These are phyloP conservation scores for Dactylellina leptospora DNA, from an alignment of 2,329 filamentous ascomycete genomes.

Conservation along the genomic window DNA sequence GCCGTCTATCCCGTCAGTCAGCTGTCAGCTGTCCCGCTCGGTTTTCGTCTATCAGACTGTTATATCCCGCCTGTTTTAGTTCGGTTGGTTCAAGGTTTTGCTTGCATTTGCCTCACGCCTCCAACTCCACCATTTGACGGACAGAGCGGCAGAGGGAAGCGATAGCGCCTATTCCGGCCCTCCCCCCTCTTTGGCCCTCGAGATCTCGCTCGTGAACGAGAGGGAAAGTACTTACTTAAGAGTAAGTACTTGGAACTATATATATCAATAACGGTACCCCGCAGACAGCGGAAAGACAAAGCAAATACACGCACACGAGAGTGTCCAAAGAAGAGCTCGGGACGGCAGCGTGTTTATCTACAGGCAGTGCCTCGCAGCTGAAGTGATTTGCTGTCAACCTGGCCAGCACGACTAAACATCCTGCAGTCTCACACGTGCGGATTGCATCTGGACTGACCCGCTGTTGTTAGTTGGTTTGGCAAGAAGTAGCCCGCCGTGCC, in stretches of 20 bases:
- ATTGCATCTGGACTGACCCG: slow-evolving; percentile 34
- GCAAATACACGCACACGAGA: slow-evolving; percentile 25
- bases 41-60: slow-evolving; percentile 35
- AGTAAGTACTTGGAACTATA: too few species aligned
- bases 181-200: neutral
- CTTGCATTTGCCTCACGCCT: neutral
- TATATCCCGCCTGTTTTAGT: slow-evolving; percentile 29
- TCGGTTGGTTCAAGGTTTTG: neutral
- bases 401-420: slow-evolving; percentile 50
- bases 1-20: slow-evolving; percentile 20
- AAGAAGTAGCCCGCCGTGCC: slow-evolving; percentile 26
- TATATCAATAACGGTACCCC: too few species aligned
- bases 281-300: slow-evolving; percentile 6
- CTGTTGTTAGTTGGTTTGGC: neutral
- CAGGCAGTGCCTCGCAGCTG: slow-evolving; percentile 27
- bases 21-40: slow-evolving; percentile 42
- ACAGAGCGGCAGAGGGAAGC: slow-evolving; percentile 27
- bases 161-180: slow-evolving; percentile 36
- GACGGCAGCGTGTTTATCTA: too few species aligned
- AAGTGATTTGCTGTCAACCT: slow-evolving; percentile 51
- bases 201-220: too few species aligned
- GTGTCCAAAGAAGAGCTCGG: too few species aligned
- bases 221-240: too few species aligned
- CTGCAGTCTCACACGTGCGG: slow-evolving; percentile 53
- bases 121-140: slow-evolving; percentile 22